Conservation (phyloP, 768 basidiomycete species). For the Boletus huronensis region DNA sequence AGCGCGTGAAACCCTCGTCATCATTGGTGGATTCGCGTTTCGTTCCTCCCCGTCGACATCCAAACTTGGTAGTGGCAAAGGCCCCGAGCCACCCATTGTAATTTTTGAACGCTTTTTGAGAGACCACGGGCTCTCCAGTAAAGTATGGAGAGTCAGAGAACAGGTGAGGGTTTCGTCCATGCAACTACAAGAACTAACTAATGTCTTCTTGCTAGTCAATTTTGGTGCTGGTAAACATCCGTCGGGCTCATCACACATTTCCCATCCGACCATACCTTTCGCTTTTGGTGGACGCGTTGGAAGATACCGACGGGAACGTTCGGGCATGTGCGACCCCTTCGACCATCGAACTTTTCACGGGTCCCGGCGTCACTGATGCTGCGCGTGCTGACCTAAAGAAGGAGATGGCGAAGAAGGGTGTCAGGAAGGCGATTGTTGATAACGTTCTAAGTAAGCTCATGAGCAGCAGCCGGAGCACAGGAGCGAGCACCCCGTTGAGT, state of each 20-base stretch:
- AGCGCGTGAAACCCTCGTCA: conserved; percentile 73
- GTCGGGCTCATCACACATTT: conserved; percentile 65
- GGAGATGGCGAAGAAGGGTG: conserved; percentile 78
- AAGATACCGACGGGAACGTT: conserved; percentile 89
- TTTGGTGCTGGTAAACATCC: conserved; percentile 66
- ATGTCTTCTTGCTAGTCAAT: conserved; percentile 44
- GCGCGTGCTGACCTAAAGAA: conserved; percentile 94
- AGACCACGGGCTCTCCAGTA: conserved; percentile 73
- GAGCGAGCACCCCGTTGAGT: conserved; percentile 44
- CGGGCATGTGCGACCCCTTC: conserved; percentile 81
- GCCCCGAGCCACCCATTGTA: conserved; percentile 62
- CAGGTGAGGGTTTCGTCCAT: conserved; percentile 52
- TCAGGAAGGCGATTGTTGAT: conserved; percentile 86
- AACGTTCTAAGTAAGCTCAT: conserved; percentile 69
- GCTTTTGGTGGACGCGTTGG: conserved; percentile 76
- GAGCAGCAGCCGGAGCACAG: conserved; percentile 36
- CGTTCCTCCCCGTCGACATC: conserved; percentile 47
- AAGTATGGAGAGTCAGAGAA: conserved; percentile 83
- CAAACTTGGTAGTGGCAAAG: conserved; percentile 52
- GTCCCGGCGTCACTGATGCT: conserved; percentile 74
- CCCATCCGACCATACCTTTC: conserved; percentile 81
- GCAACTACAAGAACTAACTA: not conserved
- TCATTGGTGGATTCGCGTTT: conserved; percentile 71
- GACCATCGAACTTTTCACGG: conserved; percentile 82
- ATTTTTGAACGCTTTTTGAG: conserved; percentile 69